Evolutionary conservation across 768 basidiomycete genomes (phyloP).

Genomic region (Tulasnella sp.): DNA sequence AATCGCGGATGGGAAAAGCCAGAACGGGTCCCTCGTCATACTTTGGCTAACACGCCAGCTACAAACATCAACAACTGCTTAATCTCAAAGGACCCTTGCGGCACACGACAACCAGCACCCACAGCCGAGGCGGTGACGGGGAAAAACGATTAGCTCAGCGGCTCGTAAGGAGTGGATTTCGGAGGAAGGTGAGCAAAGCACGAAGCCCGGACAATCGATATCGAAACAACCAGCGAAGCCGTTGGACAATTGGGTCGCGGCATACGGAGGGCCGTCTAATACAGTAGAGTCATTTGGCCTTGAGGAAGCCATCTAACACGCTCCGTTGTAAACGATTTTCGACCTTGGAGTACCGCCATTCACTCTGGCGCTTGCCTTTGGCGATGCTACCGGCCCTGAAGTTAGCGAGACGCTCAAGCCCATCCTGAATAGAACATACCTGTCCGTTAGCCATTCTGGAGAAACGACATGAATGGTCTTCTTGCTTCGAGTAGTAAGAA

Average conservation of each 20-base stretch:
- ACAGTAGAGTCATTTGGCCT: not conserved
- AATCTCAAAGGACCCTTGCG: slow-evolving; percentile 4
- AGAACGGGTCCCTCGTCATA: slow-evolving; percentile 3
- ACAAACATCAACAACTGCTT: slow-evolving; percentile 14
- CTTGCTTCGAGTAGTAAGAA: slow-evolving; percentile 57
- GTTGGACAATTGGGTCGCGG: not conserved
- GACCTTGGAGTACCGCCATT: slow-evolving; percentile 55
- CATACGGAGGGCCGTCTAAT: no score
- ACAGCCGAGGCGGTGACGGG: not conserved
- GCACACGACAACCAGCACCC: not conserved
- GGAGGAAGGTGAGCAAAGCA: not conserved
- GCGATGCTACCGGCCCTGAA: slow-evolving; percentile 47
- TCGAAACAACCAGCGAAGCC: not conserved
- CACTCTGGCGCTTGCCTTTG: slow-evolving; percentile 61
- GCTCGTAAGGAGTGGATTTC: not conserved
- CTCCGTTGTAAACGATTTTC: slow-evolving; percentile 21
- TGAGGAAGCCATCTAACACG: slow-evolving; percentile 23
- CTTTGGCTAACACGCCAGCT: not conserved
- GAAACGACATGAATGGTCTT: slow-evolving; percentile 64
- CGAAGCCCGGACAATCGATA: not conserved
- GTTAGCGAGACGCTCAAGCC: not conserved
- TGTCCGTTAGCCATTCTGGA: slow-evolving; percentile 51
- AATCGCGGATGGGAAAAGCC: slow-evolving; percentile 7
- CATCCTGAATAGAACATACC: not conserved
- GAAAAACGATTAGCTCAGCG: not conserved